Conservation (phyloP, 148 eudicot genomes). For the Heliosperma pusillum region DNA sequence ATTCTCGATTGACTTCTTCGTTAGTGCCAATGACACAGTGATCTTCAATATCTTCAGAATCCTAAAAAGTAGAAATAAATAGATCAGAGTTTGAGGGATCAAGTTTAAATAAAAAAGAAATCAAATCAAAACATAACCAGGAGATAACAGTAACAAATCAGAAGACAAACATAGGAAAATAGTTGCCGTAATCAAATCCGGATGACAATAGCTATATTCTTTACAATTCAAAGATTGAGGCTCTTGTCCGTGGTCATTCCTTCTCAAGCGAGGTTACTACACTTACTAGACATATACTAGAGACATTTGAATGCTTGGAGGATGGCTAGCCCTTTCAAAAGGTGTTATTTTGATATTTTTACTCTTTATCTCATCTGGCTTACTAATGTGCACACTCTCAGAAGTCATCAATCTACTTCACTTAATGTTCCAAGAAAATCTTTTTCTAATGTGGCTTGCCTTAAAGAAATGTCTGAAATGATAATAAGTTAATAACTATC, state of each 20-base stretch:
- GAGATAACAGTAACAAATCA: slow-evolving; percentile 6
- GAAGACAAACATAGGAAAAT: background rate
- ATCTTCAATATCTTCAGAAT: slow-evolving; percentile 39
- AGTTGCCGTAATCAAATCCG: background rate
- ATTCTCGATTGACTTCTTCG: slow-evolving; percentile 31
- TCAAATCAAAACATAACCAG: background rate
- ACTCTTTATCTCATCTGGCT: too few relatives aligned
- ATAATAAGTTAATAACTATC: background rate
- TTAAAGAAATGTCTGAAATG: background rate
- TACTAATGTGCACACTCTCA: background rate
- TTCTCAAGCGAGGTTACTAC: background rate
- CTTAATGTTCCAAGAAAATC: background rate
- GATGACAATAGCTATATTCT: background rate
- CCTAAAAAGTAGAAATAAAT: slow-evolving; percentile 31
- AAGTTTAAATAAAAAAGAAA: background rate
- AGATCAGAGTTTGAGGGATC: background rate
- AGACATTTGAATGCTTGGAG: background rate
- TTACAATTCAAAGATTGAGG: background rate
- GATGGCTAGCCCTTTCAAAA: background rate
- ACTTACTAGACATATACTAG: background rate
- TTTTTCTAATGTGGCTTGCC: background rate
- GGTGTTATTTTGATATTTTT: background rate
- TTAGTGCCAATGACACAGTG: slow-evolving; percentile 29
- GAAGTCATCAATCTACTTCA: background rate
- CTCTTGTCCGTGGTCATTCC: background rate